Percentiles rank a stretch among this genome's conserved stretches.
Evolutionary conservation across 1,284 basidiomycete species (phyloP).

Genomic region (Puccinia coronata): DNA sequence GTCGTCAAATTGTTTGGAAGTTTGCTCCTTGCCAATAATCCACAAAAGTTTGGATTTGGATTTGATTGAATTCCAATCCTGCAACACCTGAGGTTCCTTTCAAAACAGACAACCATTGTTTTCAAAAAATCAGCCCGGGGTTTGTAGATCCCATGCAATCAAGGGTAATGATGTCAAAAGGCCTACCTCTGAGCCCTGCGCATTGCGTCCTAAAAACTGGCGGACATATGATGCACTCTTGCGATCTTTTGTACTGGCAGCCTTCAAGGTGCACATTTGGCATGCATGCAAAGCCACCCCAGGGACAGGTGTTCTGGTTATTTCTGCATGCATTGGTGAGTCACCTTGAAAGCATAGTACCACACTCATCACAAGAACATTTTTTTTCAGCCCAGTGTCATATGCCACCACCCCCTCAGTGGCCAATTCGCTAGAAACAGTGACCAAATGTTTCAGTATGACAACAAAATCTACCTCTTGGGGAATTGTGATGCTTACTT

Average conservation of each 20-base stretch:
- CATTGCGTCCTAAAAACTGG: neutral
- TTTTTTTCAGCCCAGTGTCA: too few species aligned
- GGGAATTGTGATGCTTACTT: neutral
- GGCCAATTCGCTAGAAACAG: neutral
- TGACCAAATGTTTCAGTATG: neutral
- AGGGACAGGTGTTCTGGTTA: neutral
- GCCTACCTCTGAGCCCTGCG: neutral
- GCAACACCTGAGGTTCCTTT: too few species aligned
- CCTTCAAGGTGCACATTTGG: neutral
- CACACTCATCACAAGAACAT: neutral
- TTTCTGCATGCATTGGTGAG: constrained; percentile 18
- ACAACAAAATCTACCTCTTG: neutral
- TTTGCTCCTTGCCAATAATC: neutral
- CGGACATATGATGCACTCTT: neutral
- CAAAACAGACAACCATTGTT: too few species aligned
- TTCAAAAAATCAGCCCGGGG: too few species aligned
- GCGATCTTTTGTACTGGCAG: neutral
- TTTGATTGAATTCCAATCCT: neutral
- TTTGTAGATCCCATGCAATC: too few species aligned
- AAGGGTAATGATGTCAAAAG: too few species aligned
- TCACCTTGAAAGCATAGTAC: neutral
- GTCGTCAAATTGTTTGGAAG: neutral
- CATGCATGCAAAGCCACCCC: neutral
- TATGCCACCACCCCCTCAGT: neutral
- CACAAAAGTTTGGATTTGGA: neutral